A percentile compares a stretch with the other conserved stretches of the same genome.
Conservation (phyloP, 345 rosid genomes). For the Arabis alpina region DNA sequence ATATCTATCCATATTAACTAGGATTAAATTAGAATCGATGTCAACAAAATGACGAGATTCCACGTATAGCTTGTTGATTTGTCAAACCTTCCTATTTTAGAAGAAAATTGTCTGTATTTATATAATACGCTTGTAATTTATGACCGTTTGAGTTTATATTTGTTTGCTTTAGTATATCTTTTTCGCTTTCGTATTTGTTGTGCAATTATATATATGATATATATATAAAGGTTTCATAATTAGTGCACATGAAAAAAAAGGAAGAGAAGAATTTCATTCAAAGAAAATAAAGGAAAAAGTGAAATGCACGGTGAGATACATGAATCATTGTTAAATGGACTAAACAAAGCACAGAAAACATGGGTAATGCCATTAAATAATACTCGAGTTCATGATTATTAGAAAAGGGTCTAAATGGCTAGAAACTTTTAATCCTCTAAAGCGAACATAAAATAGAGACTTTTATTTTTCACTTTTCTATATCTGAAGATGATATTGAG, state of each 20-base stretch:
- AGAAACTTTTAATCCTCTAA: background rate
- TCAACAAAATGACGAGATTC: constrained; percentile 42
- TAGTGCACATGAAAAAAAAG: constrained; percentile 37
- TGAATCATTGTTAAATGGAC: constrained; percentile 39
- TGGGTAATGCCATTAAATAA: constrained; percentile 25
- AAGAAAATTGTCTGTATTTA: background rate
- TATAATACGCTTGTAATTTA: constrained; percentile 15
- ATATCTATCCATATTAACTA: constrained; percentile 34
- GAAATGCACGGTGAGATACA: constrained; percentile 38
- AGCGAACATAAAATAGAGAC: constrained; percentile 4
- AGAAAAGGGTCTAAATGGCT: constrained; percentile 2
- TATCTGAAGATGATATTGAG: background rate
- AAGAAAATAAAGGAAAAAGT: constrained; percentile 28
- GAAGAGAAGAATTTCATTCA: constrained; percentile 19
- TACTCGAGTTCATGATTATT: constrained; percentile 33
- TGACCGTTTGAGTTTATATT: constrained; percentile 23
- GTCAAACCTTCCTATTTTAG: constrained; percentile 21
- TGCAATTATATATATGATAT: background rate
- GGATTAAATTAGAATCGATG: constrained; percentile 20
- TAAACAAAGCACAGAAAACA: constrained; percentile 30
- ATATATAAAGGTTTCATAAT: constrained; percentile 22
- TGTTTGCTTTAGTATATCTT: background rate
- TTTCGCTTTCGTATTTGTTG: constrained; percentile 4
- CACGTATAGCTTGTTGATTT: constrained; percentile 37
- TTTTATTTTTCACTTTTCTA: background rate